Conservation (phyloP, 768 basidiomycete genomes). For the Lactarius hatsudake region DNA sequence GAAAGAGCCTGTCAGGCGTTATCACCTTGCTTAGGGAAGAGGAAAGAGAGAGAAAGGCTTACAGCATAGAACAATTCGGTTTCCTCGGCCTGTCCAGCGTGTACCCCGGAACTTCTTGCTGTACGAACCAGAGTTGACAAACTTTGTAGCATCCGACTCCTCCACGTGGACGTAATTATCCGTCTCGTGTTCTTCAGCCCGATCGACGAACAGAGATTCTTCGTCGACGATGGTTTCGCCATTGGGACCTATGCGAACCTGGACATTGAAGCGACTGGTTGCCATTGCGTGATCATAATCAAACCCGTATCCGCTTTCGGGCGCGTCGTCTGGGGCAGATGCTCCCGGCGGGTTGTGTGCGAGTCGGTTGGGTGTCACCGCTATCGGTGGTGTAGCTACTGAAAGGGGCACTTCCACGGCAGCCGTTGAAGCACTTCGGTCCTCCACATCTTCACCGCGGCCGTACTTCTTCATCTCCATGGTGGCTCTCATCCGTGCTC, state of each 20-base stretch:
- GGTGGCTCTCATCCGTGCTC: constrained; percentile 55
- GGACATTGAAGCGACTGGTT: constrained; percentile 75
- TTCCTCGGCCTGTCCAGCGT: constrained; percentile 86
- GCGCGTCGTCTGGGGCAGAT: constrained; percentile 36
- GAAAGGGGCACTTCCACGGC: constrained; percentile 8
- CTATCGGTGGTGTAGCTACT: neutral
- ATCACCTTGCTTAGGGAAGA: neutral
- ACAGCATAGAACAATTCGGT: constrained; percentile 88
- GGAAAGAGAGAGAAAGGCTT: constrained; percentile 29
- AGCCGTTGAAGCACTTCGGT: constrained; percentile 26
- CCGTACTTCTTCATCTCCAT: constrained; percentile 81
- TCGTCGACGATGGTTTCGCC: constrained; percentile 88
- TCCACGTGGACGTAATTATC: constrained; percentile 73
- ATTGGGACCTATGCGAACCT: constrained; percentile 83
- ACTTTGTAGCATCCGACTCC: constrained; percentile 80
- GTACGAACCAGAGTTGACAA: constrained; percentile 81
- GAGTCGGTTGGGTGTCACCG: neutral
- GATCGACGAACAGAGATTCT: constrained; percentile 77
- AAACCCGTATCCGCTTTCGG: constrained; percentile 54
- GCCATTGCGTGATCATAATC: constrained; percentile 65
- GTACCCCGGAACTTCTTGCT: constrained; percentile 77
- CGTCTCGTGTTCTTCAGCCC: constrained; percentile 63
- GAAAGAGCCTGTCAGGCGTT: constrained; percentile 64
- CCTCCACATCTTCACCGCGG: constrained; percentile 47
- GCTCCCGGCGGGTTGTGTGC: constrained; percentile 14